Evolutionary conservation across 2,329 filamentous ascomycete genomes (phyloP).

Genomic region (Rhynchosporium agropyri): DNA sequence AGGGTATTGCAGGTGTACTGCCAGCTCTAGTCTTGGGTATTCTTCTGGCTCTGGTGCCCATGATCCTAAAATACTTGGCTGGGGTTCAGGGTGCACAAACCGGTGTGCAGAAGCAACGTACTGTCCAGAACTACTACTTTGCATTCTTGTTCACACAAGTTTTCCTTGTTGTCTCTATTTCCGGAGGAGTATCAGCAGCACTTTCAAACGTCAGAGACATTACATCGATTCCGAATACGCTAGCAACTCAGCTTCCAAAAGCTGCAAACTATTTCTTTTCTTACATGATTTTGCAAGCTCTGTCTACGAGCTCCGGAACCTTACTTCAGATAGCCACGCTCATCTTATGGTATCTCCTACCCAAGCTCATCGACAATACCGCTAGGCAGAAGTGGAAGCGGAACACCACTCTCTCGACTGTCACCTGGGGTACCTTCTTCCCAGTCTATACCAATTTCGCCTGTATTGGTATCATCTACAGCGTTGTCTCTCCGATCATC

Average conservation of each 20-base stretch:
- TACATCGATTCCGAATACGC: slow-evolving; percentile 65
- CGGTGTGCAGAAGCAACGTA: slow-evolving; percentile 73
- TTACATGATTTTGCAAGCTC: slow-evolving; percentile 93
- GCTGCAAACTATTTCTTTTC: slow-evolving; percentile 98
- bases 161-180: slow-evolving; percentile 89
- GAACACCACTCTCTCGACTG: slow-evolving; percentile 74
- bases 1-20: slow-evolving; percentile 78
- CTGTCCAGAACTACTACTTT: slow-evolving; percentile 94
- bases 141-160: slow-evolving; percentile 92
- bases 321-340: slow-evolving; percentile 82
- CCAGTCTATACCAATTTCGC: slow-evolving; percentile 97
- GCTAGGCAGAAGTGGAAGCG: slow-evolving; percentile 80
- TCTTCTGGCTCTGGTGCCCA: slow-evolving; percentile 77
- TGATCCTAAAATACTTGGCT: slow-evolving; percentile 75
- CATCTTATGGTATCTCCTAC: slow-evolving; percentile 78
- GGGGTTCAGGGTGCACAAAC: slow-evolving; percentile 80
- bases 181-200: slow-evolving; percentile 70
- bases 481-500: slow-evolving; percentile 85
- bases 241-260: slow-evolving; percentile 80
- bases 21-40: slow-evolving; percentile 77
- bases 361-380: slow-evolving; percentile 81
- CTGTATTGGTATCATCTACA: slow-evolving; percentile 88
- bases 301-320: slow-evolving; percentile 88
- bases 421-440: slow-evolving; percentile 93
- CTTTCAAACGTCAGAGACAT: slow-evolving; percentile 56